Evolutionary conservation across 2,329 filamentous ascomycete genomes (phyloP).

Genomic region (Neoascochyta sp.): DNA sequence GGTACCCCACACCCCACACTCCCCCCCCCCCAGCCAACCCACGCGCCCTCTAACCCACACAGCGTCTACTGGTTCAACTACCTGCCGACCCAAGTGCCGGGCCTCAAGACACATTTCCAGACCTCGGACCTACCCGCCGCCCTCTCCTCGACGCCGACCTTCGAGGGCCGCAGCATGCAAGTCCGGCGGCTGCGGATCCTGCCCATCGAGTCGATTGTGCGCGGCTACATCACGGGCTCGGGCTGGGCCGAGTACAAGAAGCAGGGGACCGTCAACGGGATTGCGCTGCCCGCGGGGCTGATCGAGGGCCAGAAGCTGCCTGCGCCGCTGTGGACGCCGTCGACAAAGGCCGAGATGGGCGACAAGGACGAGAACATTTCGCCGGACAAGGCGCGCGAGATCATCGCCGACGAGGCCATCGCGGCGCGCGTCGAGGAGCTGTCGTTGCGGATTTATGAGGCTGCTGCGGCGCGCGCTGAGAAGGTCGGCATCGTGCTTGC

Average conservation of each 20-base stretch:
- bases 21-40: neutral
- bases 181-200: slow-evolving; percentile 71
- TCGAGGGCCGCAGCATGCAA: slow-evolving; percentile 66
- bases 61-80: slow-evolving; percentile 63
- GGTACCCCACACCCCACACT: slow-evolving; percentile 25
- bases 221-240: slow-evolving; percentile 83
- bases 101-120: slow-evolving; percentile 61
- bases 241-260: slow-evolving; percentile 77
- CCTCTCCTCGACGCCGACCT: slow-evolving; percentile 44
- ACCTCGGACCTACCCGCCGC: slow-evolving; percentile 53
- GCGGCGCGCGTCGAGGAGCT: slow-evolving; percentile 64
- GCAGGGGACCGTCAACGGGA: slow-evolving; percentile 75
- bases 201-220: slow-evolving; percentile 79
- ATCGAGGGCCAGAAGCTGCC: slow-evolving; percentile 67
- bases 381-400: slow-evolving; percentile 54
- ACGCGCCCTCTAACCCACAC: neutral
- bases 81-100: slow-evolving; percentile 54
- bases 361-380: slow-evolving; percentile 83
- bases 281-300: slow-evolving; percentile 64
- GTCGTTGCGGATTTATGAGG: slow-evolving; percentile 60
- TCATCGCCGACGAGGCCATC: slow-evolving; percentile 62
- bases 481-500: slow-evolving; percentile 71
- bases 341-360: slow-evolving; percentile 78
- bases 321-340: slow-evolving; percentile 71
- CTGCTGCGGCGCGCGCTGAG: slow-evolving; percentile 61